A percentile compares a stretch with the other conserved stretches of the same genome.
Evolutionary conservation across 306 rosid species (phyloP).

Genomic region (Vicia faba): DNA sequence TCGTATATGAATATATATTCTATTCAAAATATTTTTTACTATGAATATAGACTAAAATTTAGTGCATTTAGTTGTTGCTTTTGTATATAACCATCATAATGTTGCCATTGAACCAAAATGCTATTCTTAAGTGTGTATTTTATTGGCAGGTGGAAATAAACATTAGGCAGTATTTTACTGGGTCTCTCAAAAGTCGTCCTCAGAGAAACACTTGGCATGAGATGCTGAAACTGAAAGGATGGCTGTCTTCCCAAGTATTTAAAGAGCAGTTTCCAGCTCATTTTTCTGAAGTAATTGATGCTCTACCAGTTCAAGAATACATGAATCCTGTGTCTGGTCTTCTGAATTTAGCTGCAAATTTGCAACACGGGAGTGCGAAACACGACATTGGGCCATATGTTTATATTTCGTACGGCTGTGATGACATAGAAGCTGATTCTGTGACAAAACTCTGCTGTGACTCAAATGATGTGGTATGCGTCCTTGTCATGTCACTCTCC

Average conservation of each 20-base stretch:
- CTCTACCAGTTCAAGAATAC: conserved; percentile 88
- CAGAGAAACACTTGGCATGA: conserved; percentile 65
- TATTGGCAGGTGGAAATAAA: conserved; percentile 90
- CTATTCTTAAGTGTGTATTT: conserved; percentile 19
- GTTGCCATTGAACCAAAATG: conserved; percentile 21
- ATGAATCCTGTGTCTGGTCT: conserved; percentile 87
- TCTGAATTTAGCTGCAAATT: conserved; percentile 84
- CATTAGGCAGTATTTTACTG: conserved; percentile 78
- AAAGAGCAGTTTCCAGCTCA: conserved; percentile 91
- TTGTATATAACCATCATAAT: conserved; percentile 13
- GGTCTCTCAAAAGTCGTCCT: conserved; percentile 67
- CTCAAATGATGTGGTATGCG: conserved; percentile 82
- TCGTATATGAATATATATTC: conserved; percentile 1
- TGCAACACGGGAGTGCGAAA: conserved; percentile 63
- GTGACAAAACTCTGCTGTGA: conserved; percentile 75
- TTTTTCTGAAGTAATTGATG: conserved; percentile 71
- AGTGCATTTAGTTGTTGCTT: conserved; percentile 8
- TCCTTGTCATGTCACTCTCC: conserved; percentile 31
- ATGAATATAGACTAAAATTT: conserved; percentile 15
- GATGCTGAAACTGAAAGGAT: conserved; percentile 80
- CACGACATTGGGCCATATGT: conserved; percentile 90
- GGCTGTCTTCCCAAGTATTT: conserved; percentile 87
- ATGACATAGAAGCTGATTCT: conserved; percentile 65
- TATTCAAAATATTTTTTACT: conserved; percentile 14
- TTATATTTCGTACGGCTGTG: conserved; percentile 76